Base-by-base conservation (phyloP, 768 basidiomycete genomes). In the Amanita exitialis region DNA sequence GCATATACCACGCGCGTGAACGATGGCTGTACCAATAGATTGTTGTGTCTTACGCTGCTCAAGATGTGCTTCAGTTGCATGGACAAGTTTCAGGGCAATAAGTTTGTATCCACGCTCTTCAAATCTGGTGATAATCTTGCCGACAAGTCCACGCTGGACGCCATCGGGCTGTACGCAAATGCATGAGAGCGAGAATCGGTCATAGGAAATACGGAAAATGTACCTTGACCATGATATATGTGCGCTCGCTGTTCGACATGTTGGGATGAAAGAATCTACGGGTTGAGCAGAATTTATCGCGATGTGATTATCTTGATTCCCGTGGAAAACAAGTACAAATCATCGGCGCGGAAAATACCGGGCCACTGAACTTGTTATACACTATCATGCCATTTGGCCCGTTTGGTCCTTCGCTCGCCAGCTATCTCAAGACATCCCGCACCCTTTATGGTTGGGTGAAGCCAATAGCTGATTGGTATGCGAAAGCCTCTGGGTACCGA, bases 151-250 rank as follows among this genome's bases (percentile, higher is more conserved):
- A 62, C 96, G 89, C 73, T 97, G 92, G 75, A 99, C 96, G 69
- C 95, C 96, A 73, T 99, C 96, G 62, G 96, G 96, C 94, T 96
- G 53, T 16, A 38, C 6, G 28, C 15, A 42, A 32, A 20, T 28
- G 16, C 57, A 32, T 21, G 23, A 32, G 34, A 27, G 44, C 18
- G 44, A 47, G 13, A 16, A 20, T 32, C 32, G 4, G 32, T 32
- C 13, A 35, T 51, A 30, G 35, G 54, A 32, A 7, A 21, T 13
- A 6, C 6, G 28, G 3, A 16, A 38, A 25, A 25, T 59, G 62
- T 43, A 84, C 90, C 92, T 97, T 99, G 85, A 98, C 80, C 95
- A 97, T 97, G 78, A 98, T 98, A 76, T 95, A 97, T 69, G 94
- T 95, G 69, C 90, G 91, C 68, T 97, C 93, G 48, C 57, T 61